These are phyloP conservation scores for Pleurotus sapidus DNA, from an alignment of 768 basidiomycete genomes.

Conservation along the genomic window DNA sequence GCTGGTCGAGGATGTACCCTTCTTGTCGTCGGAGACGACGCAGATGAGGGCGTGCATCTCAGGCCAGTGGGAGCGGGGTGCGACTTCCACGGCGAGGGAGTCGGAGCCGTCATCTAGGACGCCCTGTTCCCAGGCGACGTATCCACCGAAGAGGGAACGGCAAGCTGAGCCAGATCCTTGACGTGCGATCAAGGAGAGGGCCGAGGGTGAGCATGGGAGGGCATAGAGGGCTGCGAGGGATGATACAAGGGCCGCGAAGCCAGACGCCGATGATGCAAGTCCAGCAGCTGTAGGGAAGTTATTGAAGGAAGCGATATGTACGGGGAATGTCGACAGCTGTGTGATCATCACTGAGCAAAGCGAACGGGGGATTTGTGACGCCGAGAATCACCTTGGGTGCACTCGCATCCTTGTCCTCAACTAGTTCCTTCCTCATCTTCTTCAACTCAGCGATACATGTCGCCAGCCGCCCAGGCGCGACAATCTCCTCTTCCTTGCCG, in stretches of 20 bases:
- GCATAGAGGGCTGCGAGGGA: conserved; percentile 86
- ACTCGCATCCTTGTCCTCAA: conserved; percentile 68
- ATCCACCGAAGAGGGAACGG: conserved; percentile 95
- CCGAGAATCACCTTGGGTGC: conserved; percentile 58
- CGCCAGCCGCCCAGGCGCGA: conserved; percentile 68
- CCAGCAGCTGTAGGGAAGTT: conserved; percentile 99
- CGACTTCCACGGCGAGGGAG: conserved; percentile 85
- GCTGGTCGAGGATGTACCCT: conserved; percentile 90
- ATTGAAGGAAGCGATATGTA: conserved; percentile 94
- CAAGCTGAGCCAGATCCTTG: conserved; percentile 98
- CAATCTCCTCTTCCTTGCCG: conserved; percentile 88
- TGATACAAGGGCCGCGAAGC: conserved; percentile 91
- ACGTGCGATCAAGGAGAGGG: conserved; percentile 90
- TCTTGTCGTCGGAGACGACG: conserved; percentile 94
- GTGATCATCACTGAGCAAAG: not conserved
- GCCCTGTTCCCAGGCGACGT: conserved; percentile 93
- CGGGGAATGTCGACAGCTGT: conserved; percentile 66
- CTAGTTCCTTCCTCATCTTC: conserved; percentile 59
- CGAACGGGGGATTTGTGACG: no score
- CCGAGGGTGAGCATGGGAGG: conserved; percentile 73
- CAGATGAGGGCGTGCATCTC: conserved; percentile 97
- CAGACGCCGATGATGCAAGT: conserved; percentile 94
- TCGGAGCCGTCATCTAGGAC: conserved; percentile 67
- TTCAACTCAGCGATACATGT: conserved; percentile 91
- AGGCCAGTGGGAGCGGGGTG: conserved; percentile 86